A percentile compares a stretch with the other conserved stretches of the same genome.
Conservation (phyloP, 306 rosid species). For the Psophocarpus tetragonolobus region DNA sequence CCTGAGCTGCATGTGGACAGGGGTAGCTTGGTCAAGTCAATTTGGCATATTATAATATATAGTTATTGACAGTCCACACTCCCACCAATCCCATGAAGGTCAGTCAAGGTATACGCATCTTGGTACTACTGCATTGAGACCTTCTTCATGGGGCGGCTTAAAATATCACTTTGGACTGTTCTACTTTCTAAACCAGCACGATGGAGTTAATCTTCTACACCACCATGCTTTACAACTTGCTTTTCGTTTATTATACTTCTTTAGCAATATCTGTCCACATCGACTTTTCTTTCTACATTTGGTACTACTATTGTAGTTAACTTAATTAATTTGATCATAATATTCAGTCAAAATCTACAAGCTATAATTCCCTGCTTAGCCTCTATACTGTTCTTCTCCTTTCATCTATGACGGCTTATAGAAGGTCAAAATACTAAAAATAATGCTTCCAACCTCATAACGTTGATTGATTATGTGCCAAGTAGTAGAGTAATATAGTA, state of each 20-base stretch:
- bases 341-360: background rate
- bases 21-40: slow-evolving; percentile 35
- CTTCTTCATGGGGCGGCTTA: background rate
- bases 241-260: background rate
- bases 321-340: too few relatives aligned
- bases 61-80: background rate
- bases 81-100: background rate
- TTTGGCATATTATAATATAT: background rate
- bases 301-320: too few relatives aligned
- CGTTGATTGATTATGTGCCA: too few relatives aligned
- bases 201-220: background rate
- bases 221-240: background rate
- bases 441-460: background rate
- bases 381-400: background rate
- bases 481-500: too few relatives aligned
- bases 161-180: background rate
- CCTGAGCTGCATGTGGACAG: background rate
- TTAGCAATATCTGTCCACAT: background rate
- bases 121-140: slow-evolving; percentile 11
- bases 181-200: background rate
- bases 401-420: background rate
- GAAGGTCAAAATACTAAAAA: background rate
- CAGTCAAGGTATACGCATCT: slow-evolving; percentile 14
- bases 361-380: background rate
- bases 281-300: background rate